Evolutionary conservation across 371 early-diverging fungal genomes (phyloP).

Genomic region (Actinomortierella wolfii): DNA sequence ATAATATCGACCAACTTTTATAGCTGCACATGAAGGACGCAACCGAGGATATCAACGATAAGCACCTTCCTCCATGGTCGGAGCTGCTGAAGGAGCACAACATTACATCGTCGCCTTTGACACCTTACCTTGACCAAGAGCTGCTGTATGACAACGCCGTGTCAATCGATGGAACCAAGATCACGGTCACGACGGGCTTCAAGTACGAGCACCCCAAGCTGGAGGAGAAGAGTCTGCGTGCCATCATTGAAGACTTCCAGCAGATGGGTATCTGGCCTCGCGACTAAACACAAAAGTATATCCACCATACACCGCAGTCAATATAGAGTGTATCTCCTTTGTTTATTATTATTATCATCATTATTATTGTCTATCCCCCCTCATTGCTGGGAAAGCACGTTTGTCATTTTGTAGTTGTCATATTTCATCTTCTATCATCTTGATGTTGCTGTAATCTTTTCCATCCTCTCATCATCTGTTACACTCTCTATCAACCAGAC

Average conservation of each 20-base stretch:
- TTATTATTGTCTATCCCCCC: too few relatives aligned
- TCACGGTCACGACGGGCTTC: slow-evolving; percentile 75
- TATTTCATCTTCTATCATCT: too few relatives aligned
- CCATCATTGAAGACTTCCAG: slow-evolving; percentile 73
- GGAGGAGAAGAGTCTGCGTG: slow-evolving; percentile 64
- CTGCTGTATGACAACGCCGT: slow-evolving; percentile 81
- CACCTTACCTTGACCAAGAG: slow-evolving; percentile 94
- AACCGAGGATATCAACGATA: slow-evolving; percentile 91
- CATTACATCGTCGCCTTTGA: slow-evolving; percentile 84
- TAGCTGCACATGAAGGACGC: slow-evolving; percentile 81
- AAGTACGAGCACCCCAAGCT: slow-evolving; percentile 69
- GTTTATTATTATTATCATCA: too few relatives aligned
- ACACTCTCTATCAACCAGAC: too few relatives aligned
- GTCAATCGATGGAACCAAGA: slow-evolving; percentile 78
- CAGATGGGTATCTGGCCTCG: slow-evolving; percentile 72
- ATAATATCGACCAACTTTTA: too few relatives aligned
- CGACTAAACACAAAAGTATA: slow-evolving; percentile 17
- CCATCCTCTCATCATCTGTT: too few relatives aligned
- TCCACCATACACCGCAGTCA: too few relatives aligned
- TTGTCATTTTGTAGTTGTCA: too few relatives aligned
- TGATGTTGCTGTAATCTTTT: too few relatives aligned
- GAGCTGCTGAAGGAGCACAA: slow-evolving; percentile 58
- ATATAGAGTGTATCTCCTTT: too few relatives aligned
- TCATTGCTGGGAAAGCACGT: too few relatives aligned
- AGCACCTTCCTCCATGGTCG: slow-evolving; percentile 83